phyloP scores from a whole-genome alignment of 202 grass and related monocot species.

The Bolboschoenoplectus hybrid region DNA sequence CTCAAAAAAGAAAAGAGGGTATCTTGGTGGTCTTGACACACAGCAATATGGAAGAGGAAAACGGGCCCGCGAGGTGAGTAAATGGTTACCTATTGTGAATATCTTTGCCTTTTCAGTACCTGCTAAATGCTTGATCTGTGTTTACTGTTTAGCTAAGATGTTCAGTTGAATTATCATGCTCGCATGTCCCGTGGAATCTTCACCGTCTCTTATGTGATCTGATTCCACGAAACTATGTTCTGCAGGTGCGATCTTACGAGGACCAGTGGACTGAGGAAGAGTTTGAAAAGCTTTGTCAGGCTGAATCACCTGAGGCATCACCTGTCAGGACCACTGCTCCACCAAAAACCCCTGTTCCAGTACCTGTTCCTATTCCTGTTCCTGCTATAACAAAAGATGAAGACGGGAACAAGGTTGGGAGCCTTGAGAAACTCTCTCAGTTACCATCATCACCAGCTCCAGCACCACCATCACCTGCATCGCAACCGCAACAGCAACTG shows the following conservation, averaged over 20 bases:
- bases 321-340: conserved; percentile 27
- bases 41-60: conserved; percentile 98
- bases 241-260: conserved; percentile 95
- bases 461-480: conserved; percentile 24
- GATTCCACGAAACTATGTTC: conserved; percentile 41
- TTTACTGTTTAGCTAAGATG: not conserved
- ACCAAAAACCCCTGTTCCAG: conserved; percentile 11
- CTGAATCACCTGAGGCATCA: conserved; percentile 66
- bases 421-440: conserved; percentile 54
- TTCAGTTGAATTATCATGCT: conserved; percentile 14
- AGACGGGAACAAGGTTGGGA: conserved; percentile 49
- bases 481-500: not conserved
- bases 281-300: conserved; percentile 99
- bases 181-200: conserved; percentile 3
- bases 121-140: conserved; percentile 12
- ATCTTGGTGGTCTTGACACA: conserved; percentile 76
- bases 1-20: conserved; percentile 75
- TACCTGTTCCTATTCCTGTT: conserved; percentile 14
- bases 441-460: conserved; percentile 42
- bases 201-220: conserved; percentile 38
- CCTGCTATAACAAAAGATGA: conserved; percentile 53
- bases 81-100: conserved; percentile 3
- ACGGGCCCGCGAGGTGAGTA: conserved; percentile 87
- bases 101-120: not conserved
- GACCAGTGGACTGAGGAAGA: conserved; percentile 99